A percentile compares a stretch with the other conserved stretches of the same genome.
Conservation (phyloP, 139 green algal species). For the Ettlia oleoabundans region DNA sequence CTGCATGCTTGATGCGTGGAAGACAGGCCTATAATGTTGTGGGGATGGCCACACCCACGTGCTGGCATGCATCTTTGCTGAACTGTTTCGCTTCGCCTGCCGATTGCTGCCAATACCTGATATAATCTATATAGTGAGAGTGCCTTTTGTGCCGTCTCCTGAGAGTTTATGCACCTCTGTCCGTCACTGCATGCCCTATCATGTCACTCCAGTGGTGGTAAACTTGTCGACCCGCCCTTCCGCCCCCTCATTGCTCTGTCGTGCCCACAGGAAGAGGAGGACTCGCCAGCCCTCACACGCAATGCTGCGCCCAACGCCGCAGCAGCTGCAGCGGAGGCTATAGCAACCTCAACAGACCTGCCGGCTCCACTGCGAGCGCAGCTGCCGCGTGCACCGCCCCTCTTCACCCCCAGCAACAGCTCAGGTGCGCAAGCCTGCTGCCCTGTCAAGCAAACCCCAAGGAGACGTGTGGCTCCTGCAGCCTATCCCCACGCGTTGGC, state of each 20-base stretch:
- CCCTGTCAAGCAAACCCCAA: too few relatives aligned
- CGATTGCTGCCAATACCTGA: too few relatives aligned
- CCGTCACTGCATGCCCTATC: background rate
- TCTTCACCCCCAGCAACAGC: constrained; percentile 31
- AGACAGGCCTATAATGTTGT: background rate
- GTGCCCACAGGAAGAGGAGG: background rate
- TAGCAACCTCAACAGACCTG: background rate
- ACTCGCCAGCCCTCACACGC: constrained; percentile 12
- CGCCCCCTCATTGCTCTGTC: too few relatives aligned
- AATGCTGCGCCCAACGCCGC: background rate
- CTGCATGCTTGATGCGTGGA: too few relatives aligned
- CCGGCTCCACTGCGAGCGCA: constrained; percentile 15
- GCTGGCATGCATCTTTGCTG: background rate
- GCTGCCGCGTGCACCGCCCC: constrained; percentile 30
- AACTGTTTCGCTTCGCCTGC: background rate
- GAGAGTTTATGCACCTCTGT: background rate
- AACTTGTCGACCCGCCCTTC: too few relatives aligned
- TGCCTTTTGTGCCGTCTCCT: background rate
- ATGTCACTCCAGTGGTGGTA: too few relatives aligned
- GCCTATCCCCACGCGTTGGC: too few relatives aligned
- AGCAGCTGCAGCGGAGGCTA: too few relatives aligned
- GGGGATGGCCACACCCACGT: background rate
- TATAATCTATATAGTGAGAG: too few relatives aligned
- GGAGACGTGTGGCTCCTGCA: too few relatives aligned
- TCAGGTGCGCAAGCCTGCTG: background rate